Evolutionary conservation across 495 filamentous ascomycete genomes (phyloP).

Genomic region (Neurospora pannonica): DNA sequence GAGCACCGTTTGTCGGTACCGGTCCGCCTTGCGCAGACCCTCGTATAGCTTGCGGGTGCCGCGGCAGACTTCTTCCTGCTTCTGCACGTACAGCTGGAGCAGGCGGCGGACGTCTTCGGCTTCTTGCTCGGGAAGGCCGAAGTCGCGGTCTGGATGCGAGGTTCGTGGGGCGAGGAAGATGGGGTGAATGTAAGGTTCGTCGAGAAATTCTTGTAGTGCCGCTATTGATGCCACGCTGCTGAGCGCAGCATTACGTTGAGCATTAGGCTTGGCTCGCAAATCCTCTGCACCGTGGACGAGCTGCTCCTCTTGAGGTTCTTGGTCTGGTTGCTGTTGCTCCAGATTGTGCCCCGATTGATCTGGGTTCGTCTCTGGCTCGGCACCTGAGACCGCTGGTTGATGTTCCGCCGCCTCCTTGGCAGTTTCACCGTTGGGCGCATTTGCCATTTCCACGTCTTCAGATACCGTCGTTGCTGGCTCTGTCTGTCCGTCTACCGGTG

Average conservation of each 20-base stretch:
- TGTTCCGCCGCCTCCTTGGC: neutral
- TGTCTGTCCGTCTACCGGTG: neutral
- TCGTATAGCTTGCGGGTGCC: slow-evolving; percentile 67
- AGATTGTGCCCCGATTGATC: neutral
- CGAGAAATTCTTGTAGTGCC: slow-evolving; percentile 19
- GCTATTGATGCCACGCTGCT: slow-evolving; percentile 33
- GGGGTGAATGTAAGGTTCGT: slow-evolving; percentile 60
- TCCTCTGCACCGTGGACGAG: neutral
- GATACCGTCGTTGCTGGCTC: neutral
- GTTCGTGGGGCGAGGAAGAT: slow-evolving; percentile 69
- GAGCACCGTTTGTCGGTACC: slow-evolving; percentile 67
- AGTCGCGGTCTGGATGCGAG: slow-evolving; percentile 64
- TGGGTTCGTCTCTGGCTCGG: neutral
- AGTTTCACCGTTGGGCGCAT: neutral
- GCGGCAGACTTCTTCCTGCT: slow-evolving; percentile 89
- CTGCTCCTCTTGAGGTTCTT: neutral
- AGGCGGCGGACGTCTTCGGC: slow-evolving; percentile 82
- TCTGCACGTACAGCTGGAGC: slow-evolving; percentile 80
- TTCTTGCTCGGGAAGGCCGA: slow-evolving; percentile 69
- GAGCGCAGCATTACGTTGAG: neutral
- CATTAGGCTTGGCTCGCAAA: neutral
- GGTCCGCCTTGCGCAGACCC: slow-evolving; percentile 65
- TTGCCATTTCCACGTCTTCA: neutral
- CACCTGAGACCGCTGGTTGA: neutral
- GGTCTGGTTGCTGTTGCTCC: neutral